Percentiles rank a stretch among this genome's conserved stretches.
Conservation (phyloP, 2,329 filamentous ascomycete species). For the Curvularia spicifera region DNA sequence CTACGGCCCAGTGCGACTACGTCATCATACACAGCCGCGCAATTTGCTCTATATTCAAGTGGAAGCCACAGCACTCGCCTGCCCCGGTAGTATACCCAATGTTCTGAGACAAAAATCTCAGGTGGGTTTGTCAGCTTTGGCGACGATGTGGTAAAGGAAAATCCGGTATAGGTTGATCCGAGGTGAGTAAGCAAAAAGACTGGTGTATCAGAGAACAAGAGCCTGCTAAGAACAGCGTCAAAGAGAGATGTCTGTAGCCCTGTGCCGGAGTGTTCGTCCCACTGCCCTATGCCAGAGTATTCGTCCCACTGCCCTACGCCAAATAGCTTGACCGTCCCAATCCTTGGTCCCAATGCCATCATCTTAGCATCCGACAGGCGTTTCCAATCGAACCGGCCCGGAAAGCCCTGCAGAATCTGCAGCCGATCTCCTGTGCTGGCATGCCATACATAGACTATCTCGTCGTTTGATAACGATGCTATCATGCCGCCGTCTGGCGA, state of each 20-base stretch:
- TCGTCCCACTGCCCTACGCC: too few species aligned
- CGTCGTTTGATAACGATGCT: background rate
- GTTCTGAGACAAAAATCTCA: background rate
- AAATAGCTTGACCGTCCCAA: too few species aligned
- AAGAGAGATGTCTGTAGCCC: too few species aligned
- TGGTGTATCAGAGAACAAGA: too few species aligned
- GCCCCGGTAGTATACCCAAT: background rate
- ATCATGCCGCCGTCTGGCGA: background rate
- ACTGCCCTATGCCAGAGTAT: too few species aligned
- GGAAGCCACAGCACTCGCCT: background rate
- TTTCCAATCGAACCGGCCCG: too few species aligned
- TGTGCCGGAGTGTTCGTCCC: too few species aligned
- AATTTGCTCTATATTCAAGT: background rate
- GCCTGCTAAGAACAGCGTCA: too few species aligned
- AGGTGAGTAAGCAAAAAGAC: background rate
- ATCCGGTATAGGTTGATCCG: background rate
- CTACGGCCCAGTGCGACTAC: background rate
- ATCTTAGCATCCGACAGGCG: too few species aligned
- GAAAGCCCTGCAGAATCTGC: too few species aligned
- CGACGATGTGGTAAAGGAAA: background rate
- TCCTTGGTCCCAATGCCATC: too few species aligned
- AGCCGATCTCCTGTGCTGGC: background rate
- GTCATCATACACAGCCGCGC: background rate
- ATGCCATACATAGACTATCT: background rate
- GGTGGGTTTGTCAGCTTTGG: background rate